Evolutionary conservation across 805 yeast genomes (phyloP).

Genomic region (Clavispora asparagi): DNA sequence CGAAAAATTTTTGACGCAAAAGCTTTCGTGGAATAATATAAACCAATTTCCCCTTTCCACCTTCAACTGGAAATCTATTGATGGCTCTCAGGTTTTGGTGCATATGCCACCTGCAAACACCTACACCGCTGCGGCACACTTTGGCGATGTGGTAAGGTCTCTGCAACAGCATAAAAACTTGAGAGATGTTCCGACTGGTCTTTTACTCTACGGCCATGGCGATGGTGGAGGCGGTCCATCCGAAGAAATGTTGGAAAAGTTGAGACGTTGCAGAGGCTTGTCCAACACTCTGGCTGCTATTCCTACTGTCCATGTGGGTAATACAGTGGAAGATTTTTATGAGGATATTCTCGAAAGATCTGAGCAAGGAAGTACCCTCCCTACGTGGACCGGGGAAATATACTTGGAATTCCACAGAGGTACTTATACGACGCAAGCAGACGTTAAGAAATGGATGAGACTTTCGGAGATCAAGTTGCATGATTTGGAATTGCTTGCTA

Average conservation of each 20-base stretch:
- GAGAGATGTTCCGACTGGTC: slow-evolving; percentile 73
- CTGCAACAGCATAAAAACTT: slow-evolving; percentile 77
- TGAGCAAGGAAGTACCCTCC: slow-evolving; percentile 60
- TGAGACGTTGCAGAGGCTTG: slow-evolving; percentile 86
- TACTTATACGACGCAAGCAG: slow-evolving; percentile 92
- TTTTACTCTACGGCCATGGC: slow-evolving; percentile 86
- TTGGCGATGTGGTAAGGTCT: slow-evolving; percentile 86
- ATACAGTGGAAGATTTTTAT: slow-evolving; percentile 76
- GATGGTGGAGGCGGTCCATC: slow-evolving; percentile 99
- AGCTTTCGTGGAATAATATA: slow-evolving; percentile 94
- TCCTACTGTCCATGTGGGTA: slow-evolving; percentile 78
- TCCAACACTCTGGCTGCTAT: slow-evolving; percentile 74
- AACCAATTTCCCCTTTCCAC: slow-evolving; percentile 85
- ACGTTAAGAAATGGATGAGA: slow-evolving; percentile 77
- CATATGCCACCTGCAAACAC: slow-evolving; percentile 99
- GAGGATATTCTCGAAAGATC: slow-evolving; percentile 59
- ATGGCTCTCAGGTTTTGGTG: slow-evolving; percentile 86
- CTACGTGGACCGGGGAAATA: slow-evolving; percentile 90
- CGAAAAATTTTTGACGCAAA: slow-evolving; percentile 83
- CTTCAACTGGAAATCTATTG: slow-evolving; percentile 93
- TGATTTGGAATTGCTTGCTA: slow-evolving; percentile 80
- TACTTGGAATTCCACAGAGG: slow-evolving; percentile 96
- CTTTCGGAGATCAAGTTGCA: slow-evolving; percentile 69
- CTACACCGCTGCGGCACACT: slow-evolving; percentile 87
- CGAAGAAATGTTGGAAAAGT: slow-evolving; percentile 86